Percentiles rank a stretch among this genome's conserved stretches.
These are phyloP conservation scores for Aspergillus biplanus DNA, from an alignment of 495 filamentous ascomycete species.

Conservation along the genomic window DNA sequence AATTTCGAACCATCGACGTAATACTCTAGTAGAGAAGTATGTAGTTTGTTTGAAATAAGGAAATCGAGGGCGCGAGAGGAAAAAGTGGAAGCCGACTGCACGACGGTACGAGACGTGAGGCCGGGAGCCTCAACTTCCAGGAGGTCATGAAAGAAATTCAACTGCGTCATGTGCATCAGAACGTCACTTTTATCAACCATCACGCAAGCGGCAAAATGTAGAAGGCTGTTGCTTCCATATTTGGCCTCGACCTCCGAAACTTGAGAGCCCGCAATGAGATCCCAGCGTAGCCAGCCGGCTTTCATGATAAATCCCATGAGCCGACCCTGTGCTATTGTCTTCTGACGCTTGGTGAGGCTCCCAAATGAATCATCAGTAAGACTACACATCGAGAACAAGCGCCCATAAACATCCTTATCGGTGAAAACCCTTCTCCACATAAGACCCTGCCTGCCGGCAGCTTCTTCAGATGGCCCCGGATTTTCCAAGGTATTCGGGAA, in stretches of 20 bases:
- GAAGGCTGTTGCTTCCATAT: constrained; percentile 60
- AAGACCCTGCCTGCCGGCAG: constrained; percentile 61
- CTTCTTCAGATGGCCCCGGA: constrained; percentile 46
- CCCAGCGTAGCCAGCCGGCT: constrained; percentile 66
- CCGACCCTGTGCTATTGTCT: constrained; percentile 77
- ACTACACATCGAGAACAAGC: constrained; percentile 66
- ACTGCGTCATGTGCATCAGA: constrained; percentile 77
- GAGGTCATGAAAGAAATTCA: constrained; percentile 75
- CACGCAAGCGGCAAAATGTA: constrained; percentile 71
- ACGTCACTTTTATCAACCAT: constrained; percentile 79
- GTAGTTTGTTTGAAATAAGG: constrained; percentile 54
- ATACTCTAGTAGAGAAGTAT: constrained; percentile 51
- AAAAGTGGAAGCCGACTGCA: constrained; percentile 43
- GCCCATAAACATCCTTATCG: constrained; percentile 66
- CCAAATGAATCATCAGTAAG: constrained; percentile 43
- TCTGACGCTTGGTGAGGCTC: constrained; percentile 60
- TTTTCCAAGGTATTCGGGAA: constrained; percentile 46
- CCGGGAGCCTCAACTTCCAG: constrained; percentile 52
- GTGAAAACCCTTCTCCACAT: constrained; percentile 75
- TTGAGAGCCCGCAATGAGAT: constrained; percentile 59
- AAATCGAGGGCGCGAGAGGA: constrained; percentile 61
- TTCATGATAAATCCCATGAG: constrained; percentile 71
- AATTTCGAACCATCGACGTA: constrained; percentile 56
- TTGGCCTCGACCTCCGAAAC: constrained; percentile 61
- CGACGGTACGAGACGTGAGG: constrained; percentile 35